These are phyloP conservation scores for Fusarium equiseti DNA, from an alignment of 2,329 filamentous ascomycete genomes.

Conservation along the genomic window DNA sequence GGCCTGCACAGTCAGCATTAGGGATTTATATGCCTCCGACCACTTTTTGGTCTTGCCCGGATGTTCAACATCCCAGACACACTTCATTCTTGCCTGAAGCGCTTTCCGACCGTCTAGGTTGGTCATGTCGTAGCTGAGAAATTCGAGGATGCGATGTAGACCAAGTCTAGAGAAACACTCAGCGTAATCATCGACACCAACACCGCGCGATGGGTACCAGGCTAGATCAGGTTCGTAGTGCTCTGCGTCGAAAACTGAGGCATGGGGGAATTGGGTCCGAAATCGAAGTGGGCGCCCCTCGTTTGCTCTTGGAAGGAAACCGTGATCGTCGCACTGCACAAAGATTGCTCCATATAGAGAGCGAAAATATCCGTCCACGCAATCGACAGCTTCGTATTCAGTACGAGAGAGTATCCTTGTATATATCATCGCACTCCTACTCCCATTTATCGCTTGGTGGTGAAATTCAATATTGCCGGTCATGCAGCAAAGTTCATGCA, in stretches of 20 bases:
- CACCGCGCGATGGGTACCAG: no score
- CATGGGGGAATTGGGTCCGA: background rate
- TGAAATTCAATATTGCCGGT: background rate
- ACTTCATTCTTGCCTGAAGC: background rate
- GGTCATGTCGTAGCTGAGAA: background rate
- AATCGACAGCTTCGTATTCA: background rate
- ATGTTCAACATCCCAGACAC: background rate
- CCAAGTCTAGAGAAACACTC: background rate
- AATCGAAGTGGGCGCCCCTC: background rate
- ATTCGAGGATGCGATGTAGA: background rate
- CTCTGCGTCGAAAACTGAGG: background rate
- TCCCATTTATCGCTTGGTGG: accelerated
- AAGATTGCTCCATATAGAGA: conserved; percentile 32
- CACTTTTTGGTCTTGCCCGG: background rate
- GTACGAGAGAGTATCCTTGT: no score
- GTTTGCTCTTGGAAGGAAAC: background rate
- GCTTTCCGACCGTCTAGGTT: background rate
- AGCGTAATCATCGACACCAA: no score
- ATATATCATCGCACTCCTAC: no score
- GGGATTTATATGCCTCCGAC: no score
- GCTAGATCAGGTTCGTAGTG: background rate
- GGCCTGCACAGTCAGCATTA: no score
- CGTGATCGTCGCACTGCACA: background rate
- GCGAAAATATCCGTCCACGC: conserved; percentile 19
- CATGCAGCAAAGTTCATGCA: conserved; percentile 16